Base-by-base conservation (phyloP, 441 rosid genomes). In the Sinapis alba region DNA sequence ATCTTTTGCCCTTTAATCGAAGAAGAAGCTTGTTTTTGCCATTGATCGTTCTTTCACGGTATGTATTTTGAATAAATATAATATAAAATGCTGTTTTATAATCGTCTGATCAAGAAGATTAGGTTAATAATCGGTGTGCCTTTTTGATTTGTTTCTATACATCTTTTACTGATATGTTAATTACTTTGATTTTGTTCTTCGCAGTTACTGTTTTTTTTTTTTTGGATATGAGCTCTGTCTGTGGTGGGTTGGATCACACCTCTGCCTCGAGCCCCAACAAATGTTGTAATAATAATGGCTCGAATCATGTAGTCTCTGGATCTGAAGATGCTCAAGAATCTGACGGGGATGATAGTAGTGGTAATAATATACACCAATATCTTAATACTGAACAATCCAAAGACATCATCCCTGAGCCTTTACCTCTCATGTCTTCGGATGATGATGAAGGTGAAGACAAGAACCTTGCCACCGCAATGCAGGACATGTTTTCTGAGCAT, bases 401-500 rank as follows among this genome's bases (percentile, higher is more conserved):
- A 57, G 78, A 75, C 41, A 53, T 47, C 23, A 20, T 16, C 4
- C 60, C 56, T 7, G 82, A 73, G 62, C 50, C 78, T 75, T 21
- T 32, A 30, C 79, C 79, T 65, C 79, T 83, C 1, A 5, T 62
- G 75, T 50, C 65, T 18, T 56, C 50, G 16, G n/a, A 65, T 50
- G 58, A 58, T 47, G 68, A 72, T 67, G 78, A 75, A 28, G 76
- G 78, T 18, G 81, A 84, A 26, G 83, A 77, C 7, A 84, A 80
- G 54, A 85, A 74, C 38, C 79, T 73, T 64, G 86, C 79, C n/a
- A n/a, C n/a, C n/a, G n/a, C n/a, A n/a, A n/a, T n/a, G 78, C 77
- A 47, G 50, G 65, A 34, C 47, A 72, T 86, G 62, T 83, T 81
- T 74, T 75, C 81, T 7, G 86, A 82, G 32, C 80, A 69, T 36